phyloP scores from a whole-genome alignment of 106 monocot species.

The Dioscorea dumetorum region DNA sequence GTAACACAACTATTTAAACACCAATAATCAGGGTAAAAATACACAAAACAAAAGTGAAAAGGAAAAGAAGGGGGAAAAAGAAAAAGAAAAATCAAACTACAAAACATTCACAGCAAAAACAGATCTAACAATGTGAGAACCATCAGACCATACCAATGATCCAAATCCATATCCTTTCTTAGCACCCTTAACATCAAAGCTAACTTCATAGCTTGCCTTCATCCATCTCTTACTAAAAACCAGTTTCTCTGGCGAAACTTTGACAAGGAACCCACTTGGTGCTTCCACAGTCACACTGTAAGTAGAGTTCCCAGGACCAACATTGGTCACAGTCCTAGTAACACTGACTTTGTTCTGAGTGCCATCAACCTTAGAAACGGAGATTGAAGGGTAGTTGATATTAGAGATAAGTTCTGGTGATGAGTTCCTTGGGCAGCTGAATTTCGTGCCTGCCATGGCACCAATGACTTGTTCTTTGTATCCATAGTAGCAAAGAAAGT shows the following conservation, averaged over 20 bases:
- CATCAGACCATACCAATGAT: conserved; percentile 71
- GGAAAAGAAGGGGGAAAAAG: neutral
- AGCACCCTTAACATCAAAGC: conserved; percentile 33
- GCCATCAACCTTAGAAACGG: conserved; percentile 38
- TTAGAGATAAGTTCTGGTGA: conserved; percentile 55
- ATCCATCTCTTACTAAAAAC: conserved; percentile 35
- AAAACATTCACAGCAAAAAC: conserved; percentile 67
- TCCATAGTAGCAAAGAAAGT: conserved; percentile 84
- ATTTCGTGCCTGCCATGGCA: conserved; percentile 42
- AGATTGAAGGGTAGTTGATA: conserved; percentile 88
- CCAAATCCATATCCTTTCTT: conserved; percentile 68
- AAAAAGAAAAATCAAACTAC: conserved; percentile 16
- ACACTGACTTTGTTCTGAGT: conserved; percentile 19
- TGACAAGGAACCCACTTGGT: conserved; percentile 44
- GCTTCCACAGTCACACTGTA: conserved; percentile 48
- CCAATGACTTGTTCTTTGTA: conserved; percentile 63
- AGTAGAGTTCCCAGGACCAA: conserved; percentile 55
- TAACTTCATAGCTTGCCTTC: conserved; percentile 58
- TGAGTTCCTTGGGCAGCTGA: conserved; percentile 48
- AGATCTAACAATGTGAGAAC: conserved; percentile 50
- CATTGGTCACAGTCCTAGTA: conserved; percentile 58
- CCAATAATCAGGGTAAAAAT: no score
- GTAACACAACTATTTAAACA: no score
- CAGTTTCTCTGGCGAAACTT: conserved; percentile 48
- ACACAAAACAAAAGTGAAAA: neutral